Evolutionary conservation across 306 rosid species (phyloP), one percentile per base, ranked within the genome.

Genomic region (Lotus japonicus): DNA sequence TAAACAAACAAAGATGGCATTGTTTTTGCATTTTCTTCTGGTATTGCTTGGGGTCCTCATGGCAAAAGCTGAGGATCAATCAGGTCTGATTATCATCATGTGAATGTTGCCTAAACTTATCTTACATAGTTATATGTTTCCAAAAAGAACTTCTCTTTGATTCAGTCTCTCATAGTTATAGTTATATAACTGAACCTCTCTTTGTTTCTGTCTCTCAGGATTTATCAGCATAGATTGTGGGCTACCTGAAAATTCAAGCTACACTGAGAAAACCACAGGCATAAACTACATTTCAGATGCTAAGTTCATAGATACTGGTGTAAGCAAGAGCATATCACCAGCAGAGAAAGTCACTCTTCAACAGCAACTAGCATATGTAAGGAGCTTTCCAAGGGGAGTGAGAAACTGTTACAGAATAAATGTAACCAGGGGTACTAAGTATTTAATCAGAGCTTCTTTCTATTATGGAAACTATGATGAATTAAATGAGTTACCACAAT

Each of bases 181-280:
- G n/a, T n/a, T 2, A 3, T 7, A 16, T 43, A 45, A 4, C 35
- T 58, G 11, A 31, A 10, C 1, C 49, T 63, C 21, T 21, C 2
- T 43, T 5, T 45, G 0, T 66, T 28, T 59, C 9, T 53, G 0
- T 28, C 5, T 39, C 44, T 35, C 79, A 86, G 91, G 75, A 58
- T 87, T 87, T 82, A 77, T 84, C 7, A 87, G 81, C 82, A 48
- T 87, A 64, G 87, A 80, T 33, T 87, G 89, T 61, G 89, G 89
- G 18, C 66, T 64, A 6, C 84, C 79, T 4, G 38, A 45, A 11
- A 26, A 36, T 17, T 58, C 79, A 0, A 64, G 39, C 84, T 80
- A 75, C 6, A 50, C 79, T 1, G 82, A 79, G 36, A 2, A 28
- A 45, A 18, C 0, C n/a, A 59, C 78, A 10, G 73, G 66, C 41